Evolutionary conservation across 2,329 filamentous ascomycete species (phyloP), one percentile per base, ranked within the genome.

Genomic region (Talaromyces marneffei): DNA sequence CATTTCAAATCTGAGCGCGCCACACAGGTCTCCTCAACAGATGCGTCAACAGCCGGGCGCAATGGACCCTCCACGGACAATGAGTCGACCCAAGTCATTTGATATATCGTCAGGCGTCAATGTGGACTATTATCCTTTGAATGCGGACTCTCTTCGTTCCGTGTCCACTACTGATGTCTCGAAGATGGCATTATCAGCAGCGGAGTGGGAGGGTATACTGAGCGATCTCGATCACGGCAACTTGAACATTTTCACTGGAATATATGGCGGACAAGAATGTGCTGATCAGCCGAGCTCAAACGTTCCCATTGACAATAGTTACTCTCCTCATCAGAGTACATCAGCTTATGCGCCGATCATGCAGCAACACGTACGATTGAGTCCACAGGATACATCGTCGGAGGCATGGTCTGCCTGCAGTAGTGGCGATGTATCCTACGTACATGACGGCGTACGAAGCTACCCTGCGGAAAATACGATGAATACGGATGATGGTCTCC

Each of bases 171-270:
- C 53, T 74, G 75, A 83, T 70, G 68, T 69, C 66, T 69, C 73
- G 66, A 46, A 74, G 66, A 60, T 72, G 2, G 77, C 75, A 16
- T 81, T 87, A 12, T 86, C 86, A 0, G 78, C 86, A 8, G 80
- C 85, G 0, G 90, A 94, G 67, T 96, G 91, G 92, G 91, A 96
- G 72, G 85, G 87, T 1, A 81, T 96, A 0, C 81, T 96, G 1
- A 87, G 88, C 3, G 88, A 87, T 23, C 86, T 96, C 72, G 91
- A 96, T 67, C 87, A 87, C 37, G 90, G 90, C 0, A 83, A 88
- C 65, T 85, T 87, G 59, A 95, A 93, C 70, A 88, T 95, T n/a
- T 94, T 80, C 62, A 80, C 78, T 20, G 76, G 76, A 3, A 75
- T 82, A n/a, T 80, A 81, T 55, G 76, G 74, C 12, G 76, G 71